A percentile compares a stretch with the other conserved stretches of the same genome.
Conservation (phyloP, 2,329 filamentous ascomycete species). For the Proliferodiscus dingleyae region DNA sequence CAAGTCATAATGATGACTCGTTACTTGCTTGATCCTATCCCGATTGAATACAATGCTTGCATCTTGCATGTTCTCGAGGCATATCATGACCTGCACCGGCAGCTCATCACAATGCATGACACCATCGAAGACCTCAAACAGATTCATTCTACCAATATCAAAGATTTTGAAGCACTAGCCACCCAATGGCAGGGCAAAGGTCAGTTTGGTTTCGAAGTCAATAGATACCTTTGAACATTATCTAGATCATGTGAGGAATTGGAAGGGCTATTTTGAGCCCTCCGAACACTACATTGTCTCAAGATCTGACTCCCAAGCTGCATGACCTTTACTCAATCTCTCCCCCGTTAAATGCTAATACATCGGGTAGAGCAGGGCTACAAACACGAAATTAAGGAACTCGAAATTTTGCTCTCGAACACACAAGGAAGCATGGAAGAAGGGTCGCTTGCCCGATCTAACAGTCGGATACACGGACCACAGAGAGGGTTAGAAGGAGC, state of each 20-base stretch:
- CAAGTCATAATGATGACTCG: constrained; percentile 32
- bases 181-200: constrained; percentile 25
- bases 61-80: constrained; percentile 31
- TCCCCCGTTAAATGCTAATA: no score
- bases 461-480: constrained; percentile 26
- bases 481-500: constrained; percentile 20
- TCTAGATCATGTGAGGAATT: no score
- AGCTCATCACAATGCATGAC: constrained; percentile 19
- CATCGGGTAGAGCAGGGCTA: constrained; percentile 30
- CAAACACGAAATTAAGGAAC: constrained; percentile 27
- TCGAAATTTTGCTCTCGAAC: constrained; percentile 29
- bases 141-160: constrained; percentile 23
- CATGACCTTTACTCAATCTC: no score
- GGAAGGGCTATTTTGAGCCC: no score
- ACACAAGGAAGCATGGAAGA: constrained; percentile 29
- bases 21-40: constrained; percentile 21
- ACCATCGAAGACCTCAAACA: constrained; percentile 24
- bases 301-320: no score
- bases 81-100: constrained; percentile 23
- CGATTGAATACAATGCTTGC: constrained; percentile 28
- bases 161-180: constrained; percentile 26
- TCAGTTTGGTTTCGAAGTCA: no score
- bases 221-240: no score
- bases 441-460: constrained; percentile 26
- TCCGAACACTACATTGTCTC: no score